Evolutionary conservation across 2,329 filamentous ascomycete species (phyloP).

Genomic region (Leptographium flavum): DNA sequence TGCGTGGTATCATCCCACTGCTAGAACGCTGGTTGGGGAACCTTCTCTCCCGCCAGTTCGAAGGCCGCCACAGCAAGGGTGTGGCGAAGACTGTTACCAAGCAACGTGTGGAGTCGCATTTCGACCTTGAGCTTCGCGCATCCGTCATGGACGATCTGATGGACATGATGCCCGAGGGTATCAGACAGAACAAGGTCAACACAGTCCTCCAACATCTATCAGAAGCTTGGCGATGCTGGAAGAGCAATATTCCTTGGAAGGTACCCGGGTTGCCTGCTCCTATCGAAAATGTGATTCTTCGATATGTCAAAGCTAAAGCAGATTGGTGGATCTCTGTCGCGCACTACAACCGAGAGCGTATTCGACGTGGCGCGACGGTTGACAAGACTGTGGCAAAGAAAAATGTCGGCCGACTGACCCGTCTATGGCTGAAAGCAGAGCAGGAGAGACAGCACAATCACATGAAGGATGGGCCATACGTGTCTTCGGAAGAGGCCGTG

Average conservation of each 20-base stretch:
- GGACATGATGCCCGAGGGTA: slow-evolving; percentile 99
- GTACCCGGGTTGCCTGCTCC: slow-evolving; percentile 90
- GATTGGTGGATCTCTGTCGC: slow-evolving; percentile 99
- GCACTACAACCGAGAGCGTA: slow-evolving; percentile 96
- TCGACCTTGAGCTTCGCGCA: slow-evolving; percentile 89
- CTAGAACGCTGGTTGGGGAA: slow-evolving; percentile 97
- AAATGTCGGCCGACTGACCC: slow-evolving; percentile 86
- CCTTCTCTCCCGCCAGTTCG: slow-evolving; percentile 89
- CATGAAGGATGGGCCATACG: slow-evolving; percentile 97
- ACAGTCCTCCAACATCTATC: slow-evolving; percentile 94
- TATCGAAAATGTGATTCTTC: slow-evolving; percentile 96
- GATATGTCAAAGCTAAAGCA: slow-evolving; percentile 97
- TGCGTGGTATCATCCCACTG: slow-evolving; percentile 93
- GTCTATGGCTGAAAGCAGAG: slow-evolving; percentile 94
- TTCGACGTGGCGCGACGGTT: slow-evolving; percentile 87
- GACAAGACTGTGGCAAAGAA: slow-evolving; percentile 99
- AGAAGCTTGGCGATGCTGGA: slow-evolving; percentile 99
- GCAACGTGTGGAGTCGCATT: slow-evolving; percentile 96
- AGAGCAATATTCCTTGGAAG: slow-evolving; percentile 99
- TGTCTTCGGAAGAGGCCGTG: slow-evolving; percentile 95
- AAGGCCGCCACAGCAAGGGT: slow-evolving; percentile 95
- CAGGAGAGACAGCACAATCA: slow-evolving; percentile 98
- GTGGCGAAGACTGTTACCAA: slow-evolving; percentile 99
- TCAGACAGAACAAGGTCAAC: slow-evolving; percentile 99
- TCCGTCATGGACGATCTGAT: slow-evolving; percentile 98